Evolutionary conservation across 2,329 filamentous ascomycete genomes (phyloP), one percentile per base, ranked within the genome.

Genomic region (Alternaria burnsii): DNA sequence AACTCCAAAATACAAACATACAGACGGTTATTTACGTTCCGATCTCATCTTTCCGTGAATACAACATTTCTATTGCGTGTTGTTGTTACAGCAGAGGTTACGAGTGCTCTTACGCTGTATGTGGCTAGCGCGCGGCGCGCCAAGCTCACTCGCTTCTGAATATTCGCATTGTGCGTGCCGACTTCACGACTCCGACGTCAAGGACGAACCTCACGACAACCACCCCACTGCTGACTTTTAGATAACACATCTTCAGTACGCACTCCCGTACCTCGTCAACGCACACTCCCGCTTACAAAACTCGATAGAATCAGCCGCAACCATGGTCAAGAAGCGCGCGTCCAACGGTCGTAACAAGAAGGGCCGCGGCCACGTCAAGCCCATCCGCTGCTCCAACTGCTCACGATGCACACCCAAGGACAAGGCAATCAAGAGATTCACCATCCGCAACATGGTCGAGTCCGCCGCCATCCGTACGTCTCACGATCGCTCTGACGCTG

Each of bases 371-470:
- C 94, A 98, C 89, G 93, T 97, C 86, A 99, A 99, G 90, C 96
- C 95, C 81, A 97, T 99, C 87, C 92, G 89, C 82, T 95, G 86
- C 91, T 92, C 87, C 86, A 93, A 90, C 89, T 95, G 86, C 89
- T 93, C 86, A 77, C 86, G 80, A 82, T 90, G 82, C 83, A 96
- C 92, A 65, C 94, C 94, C 83, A 99, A 99, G 91, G 95, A 99
- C 82, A 99, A 99, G 93, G 95, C 96, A 76, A 98, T 99, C 89
- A 99, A 99, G 93, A 90, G 95, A 86, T 99, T 99, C 89, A 99
- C 95, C 86, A 91, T 99, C 89, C 91, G 95, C 84, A 98, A 99
- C 91, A 99, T 99, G 95, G 95, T 99, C 76, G 95, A 99, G 87
- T 97, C 94, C 80, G 95, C 96, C 81, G 95, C 95, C 81, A 98